These are phyloP conservation scores for Blastomyces emzantsi DNA, from an alignment of 2,329 filamentous ascomycete genomes.

Conservation along the genomic window DNA sequence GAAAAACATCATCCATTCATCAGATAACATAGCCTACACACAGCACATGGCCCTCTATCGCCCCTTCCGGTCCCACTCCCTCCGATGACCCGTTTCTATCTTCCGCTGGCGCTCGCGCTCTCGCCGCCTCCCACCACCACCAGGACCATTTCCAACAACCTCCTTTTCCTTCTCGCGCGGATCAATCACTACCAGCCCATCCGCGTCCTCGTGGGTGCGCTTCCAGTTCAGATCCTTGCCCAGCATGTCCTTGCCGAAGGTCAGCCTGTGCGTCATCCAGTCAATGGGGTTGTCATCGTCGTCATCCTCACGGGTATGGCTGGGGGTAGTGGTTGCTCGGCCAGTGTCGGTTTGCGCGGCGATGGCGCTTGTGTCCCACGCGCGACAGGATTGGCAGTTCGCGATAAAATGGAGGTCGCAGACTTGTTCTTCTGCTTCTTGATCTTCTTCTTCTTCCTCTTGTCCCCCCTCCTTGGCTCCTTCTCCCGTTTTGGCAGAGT, in stretches of 20 bases:
- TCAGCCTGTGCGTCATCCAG: constrained; percentile 81
- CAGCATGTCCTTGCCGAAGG: constrained; percentile 78
- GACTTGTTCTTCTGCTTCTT: constrained; percentile 56
- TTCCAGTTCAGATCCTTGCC: constrained; percentile 89
- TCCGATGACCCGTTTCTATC: constrained; percentile 23
- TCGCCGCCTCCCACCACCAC: constrained; percentile 23
- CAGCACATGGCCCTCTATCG: neutral
- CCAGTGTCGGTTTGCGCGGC: constrained; percentile 26
- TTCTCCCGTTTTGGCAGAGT: neutral
- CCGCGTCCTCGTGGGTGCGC: constrained; percentile 70
- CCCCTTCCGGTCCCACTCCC: constrained; percentile 30
- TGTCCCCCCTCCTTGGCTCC: constrained; percentile 31
- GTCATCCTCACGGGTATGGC: constrained; percentile 19
- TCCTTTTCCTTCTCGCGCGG: constrained; percentile 72
- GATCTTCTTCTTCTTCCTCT: constrained; percentile 46
- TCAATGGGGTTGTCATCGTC: constrained; percentile 45
- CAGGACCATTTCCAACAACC: constrained; percentile 52
- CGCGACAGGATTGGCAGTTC: constrained; percentile 83
- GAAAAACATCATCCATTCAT: no score
- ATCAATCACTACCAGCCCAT: constrained; percentile 76
- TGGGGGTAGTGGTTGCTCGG: neutral
- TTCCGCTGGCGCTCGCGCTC: constrained; percentile 28
- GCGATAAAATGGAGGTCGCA: constrained; percentile 96
- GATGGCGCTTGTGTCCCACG: constrained; percentile 59
- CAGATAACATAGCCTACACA: no score